A percentile compares a stretch with the other conserved stretches of the same genome.
phyloP scores from a whole-genome alignment of 164 flowering plant genomes.

The Euptelea pleiosperma region DNA sequence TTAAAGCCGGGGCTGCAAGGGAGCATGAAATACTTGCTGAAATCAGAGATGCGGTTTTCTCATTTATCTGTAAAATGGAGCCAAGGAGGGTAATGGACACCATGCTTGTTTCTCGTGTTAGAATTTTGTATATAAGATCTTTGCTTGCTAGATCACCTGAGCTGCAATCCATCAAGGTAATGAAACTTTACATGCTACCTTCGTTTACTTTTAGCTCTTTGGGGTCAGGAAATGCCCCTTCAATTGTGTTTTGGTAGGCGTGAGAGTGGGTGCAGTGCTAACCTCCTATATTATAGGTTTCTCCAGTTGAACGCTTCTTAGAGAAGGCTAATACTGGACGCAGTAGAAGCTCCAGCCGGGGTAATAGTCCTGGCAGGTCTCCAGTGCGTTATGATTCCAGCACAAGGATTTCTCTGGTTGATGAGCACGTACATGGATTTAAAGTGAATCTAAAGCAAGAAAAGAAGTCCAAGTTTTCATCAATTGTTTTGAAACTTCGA shows the following conservation, averaged over 20 bases:
- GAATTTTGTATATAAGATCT: conserved; percentile 92
- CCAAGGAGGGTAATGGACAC: conserved; percentile 96
- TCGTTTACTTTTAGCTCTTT: not conserved
- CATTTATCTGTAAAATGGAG: conserved; percentile 95
- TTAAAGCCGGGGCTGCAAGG: conserved; percentile 98
- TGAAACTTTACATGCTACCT: conserved; percentile 4
- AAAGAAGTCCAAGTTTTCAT: conserved; percentile 88
- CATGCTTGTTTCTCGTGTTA: conserved; percentile 98
- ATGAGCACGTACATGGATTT: conserved; percentile 72
- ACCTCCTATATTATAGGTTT: conserved; percentile 45
- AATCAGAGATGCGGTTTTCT: conserved; percentile 94
- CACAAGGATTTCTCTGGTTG: conserved; percentile 43
- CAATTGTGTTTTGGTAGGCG: not conserved
- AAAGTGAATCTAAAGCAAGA: conserved; percentile 90
- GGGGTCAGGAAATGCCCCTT: not conserved
- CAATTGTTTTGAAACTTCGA: conserved; percentile 87
- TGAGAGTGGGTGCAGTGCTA: conserved; percentile 2
- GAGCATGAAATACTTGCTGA: conserved; percentile 99
- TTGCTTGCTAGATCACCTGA: conserved; percentile 94
- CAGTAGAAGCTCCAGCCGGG: conserved; percentile 86
- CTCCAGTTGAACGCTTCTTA: conserved; percentile 79
- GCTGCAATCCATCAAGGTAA: conserved; percentile 92
- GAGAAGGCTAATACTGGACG: conserved; percentile 76
- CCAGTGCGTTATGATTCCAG: conserved; percentile 59
- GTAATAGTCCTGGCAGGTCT: conserved; percentile 93